phyloP scores from a whole-genome alignment of 192 early-diverging fungal genomes.

The Kickxella alabastrina region DNA sequence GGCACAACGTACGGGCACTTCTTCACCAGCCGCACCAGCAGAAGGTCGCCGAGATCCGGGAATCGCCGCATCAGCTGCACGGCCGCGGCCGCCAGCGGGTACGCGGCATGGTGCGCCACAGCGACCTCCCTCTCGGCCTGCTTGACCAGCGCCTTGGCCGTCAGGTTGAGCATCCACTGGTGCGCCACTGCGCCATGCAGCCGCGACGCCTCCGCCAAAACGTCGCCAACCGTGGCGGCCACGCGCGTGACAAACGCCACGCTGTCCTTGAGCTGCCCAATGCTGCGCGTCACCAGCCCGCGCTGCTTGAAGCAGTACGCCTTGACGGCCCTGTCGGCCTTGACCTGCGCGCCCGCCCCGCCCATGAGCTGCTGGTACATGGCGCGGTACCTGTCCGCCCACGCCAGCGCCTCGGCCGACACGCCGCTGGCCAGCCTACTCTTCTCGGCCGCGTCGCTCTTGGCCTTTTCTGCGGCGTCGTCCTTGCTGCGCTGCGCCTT shows the following conservation, averaged over 20 bases:
- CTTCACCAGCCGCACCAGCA: constrained; percentile 41
- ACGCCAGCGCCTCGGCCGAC: constrained; percentile 14
- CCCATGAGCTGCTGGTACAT: constrained; percentile 28
- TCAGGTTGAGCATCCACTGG: constrained; percentile 43
- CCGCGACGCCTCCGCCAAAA: constrained; percentile 9
- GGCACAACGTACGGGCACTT: constrained; percentile 47
- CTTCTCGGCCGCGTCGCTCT: background rate
- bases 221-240: constrained; percentile 12
- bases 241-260: constrained; percentile 27
- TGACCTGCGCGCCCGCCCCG: constrained; percentile 13
- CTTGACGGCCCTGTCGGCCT: constrained; percentile 6
- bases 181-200: constrained; percentile 16
- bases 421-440: constrained; percentile 8
- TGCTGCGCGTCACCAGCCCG: constrained; percentile 25
- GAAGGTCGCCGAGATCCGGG: constrained; percentile 28
- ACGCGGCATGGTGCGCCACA: constrained; percentile 22
- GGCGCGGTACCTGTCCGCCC: constrained; percentile 31
- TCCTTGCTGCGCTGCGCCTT: background rate
- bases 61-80: constrained; percentile 26
- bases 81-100: constrained; percentile 27
- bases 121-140: constrained; percentile 46
- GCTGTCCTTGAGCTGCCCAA: constrained; percentile 49
- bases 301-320: constrained; percentile 38
- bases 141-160: constrained; percentile 40
- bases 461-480: background rate